These are phyloP conservation scores for Sphagnum fallax DNA, from an alignment of 228 moss, liverwort and hornwort genomes.

Conservation along the genomic window DNA sequence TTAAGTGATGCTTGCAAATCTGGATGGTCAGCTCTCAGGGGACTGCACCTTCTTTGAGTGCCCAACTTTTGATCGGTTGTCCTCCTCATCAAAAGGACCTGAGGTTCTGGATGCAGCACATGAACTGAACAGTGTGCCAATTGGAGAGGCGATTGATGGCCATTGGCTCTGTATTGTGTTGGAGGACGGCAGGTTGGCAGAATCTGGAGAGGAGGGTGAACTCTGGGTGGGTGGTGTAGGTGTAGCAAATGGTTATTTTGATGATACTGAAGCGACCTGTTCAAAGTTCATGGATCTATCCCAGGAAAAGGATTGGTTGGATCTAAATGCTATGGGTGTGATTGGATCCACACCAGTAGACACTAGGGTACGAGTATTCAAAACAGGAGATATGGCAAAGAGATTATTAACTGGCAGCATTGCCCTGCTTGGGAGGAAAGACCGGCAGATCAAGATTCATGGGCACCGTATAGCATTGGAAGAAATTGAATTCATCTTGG, in stretches of 20 bases:
- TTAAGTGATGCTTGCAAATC: neutral
- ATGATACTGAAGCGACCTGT: slow-evolving; percentile 17
- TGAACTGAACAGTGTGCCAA: slow-evolving; percentile 17
- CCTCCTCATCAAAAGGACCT: slow-evolving; percentile 5
- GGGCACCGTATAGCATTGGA: slow-evolving; percentile 36
- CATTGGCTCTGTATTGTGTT: slow-evolving; percentile 14
- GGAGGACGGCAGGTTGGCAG: slow-evolving; percentile 14
- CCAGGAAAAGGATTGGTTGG: neutral
- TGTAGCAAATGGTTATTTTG: slow-evolving; percentile 28
- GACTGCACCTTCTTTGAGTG: slow-evolving; percentile 35
- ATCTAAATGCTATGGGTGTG: neutral
- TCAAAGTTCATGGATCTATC: slow-evolving; percentile 8
- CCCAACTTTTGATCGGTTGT: slow-evolving; percentile 12
- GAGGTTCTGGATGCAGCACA: neutral
- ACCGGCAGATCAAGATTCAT: slow-evolving; percentile 31
- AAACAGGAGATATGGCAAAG: slow-evolving; percentile 30
- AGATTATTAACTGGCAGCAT: slow-evolving; percentile 20
- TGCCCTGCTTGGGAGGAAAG: slow-evolving; percentile 28
- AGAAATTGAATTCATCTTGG: slow-evolving; percentile 24
- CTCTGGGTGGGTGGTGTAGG: slow-evolving; percentile 41
- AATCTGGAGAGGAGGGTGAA: slow-evolving; percentile 29
- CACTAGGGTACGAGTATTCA: slow-evolving; percentile 10
- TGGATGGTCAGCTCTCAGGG: slow-evolving; percentile 24
- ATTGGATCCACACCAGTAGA: neutral
- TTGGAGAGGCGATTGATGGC: slow-evolving; percentile 24